Percentiles rank a stretch among this genome's conserved stretches.
Conservation (phyloP, 208 protist species). For the Wallacemonas rigidus region DNA sequence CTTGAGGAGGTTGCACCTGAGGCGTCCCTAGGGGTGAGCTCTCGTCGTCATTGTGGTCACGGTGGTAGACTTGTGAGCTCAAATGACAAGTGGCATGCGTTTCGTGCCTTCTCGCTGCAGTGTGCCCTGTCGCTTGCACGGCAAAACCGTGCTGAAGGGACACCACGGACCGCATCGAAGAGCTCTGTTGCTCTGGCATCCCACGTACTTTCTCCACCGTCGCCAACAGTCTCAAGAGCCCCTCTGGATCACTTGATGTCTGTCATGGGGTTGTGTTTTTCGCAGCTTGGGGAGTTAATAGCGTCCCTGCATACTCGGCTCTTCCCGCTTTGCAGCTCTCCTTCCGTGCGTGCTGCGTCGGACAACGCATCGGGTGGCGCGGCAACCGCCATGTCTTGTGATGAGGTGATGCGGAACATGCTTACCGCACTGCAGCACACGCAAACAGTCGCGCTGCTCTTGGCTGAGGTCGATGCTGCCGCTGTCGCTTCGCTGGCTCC, state of each 20-base stretch:
- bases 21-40: too few relatives aligned
- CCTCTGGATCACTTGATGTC: not conserved
- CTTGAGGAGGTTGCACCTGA: not conserved
- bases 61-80: not conserved
- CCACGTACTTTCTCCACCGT: not conserved
- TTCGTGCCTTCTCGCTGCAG: constrained; percentile 73
- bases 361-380: too few relatives aligned
- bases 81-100: constrained; percentile 68
- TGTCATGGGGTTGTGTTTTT: constrained; percentile 9
- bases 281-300: not conserved
- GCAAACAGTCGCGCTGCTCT: constrained; percentile 5
- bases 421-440: constrained; percentile 11
- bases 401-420: not conserved
- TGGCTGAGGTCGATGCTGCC: not conserved
- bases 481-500: not conserved
- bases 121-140: constrained; percentile 51
- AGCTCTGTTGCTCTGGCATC: too few relatives aligned
- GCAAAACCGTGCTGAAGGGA: not conserved
- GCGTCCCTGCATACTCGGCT: not conserved
- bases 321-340: not conserved
- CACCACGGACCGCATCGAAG: too few relatives aligned
- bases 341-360: too few relatives aligned
- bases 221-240: not conserved
- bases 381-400: not conserved
- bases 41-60: too few relatives aligned